Conservation (phyloP, 352 stramenopile genomes). For the Phytophthora macrochlamydospora region DNA sequence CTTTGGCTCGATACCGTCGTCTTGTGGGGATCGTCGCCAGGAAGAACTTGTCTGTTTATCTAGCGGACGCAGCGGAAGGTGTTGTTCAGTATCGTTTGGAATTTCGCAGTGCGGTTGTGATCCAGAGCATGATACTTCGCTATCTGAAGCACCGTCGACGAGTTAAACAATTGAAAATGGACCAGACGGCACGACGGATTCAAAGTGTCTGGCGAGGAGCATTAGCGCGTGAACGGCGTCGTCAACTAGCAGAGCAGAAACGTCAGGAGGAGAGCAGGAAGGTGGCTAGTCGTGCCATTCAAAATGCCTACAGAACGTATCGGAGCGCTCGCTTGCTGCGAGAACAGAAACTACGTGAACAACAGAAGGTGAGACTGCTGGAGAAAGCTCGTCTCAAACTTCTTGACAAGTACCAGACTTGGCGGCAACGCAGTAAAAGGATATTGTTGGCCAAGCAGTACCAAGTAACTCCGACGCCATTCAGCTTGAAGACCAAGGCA, state of each 20-base stretch:
- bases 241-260: constrained; percentile 6
- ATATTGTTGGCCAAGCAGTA: neutral
- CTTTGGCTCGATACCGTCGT: constrained; percentile 42
- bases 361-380: constrained; percentile 7
- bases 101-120: constrained; percentile 13
- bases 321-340: constrained; percentile 5
- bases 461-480: neutral
- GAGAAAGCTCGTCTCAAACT: constrained; percentile 24
- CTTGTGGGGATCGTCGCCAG: constrained; percentile 42
- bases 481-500: neutral
- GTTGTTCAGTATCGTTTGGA: constrained; percentile 29
- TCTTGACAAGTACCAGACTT: constrained; percentile 24
- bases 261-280: constrained; percentile 5
- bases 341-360: constrained; percentile 17
- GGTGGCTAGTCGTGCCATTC: constrained; percentile 10
- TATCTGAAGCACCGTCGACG: constrained; percentile 27
- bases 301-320: constrained; percentile 22
- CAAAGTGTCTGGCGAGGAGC: constrained; percentile 16
- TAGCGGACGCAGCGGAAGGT: constrained; percentile 14
- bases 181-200: constrained; percentile 16
- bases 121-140: constrained; percentile 16
- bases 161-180: constrained; percentile 8
- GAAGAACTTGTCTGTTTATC: constrained; percentile 25
- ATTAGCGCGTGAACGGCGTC: constrained; percentile 4
- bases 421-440: constrained; percentile 7